Evolutionary conservation across 768 basidiomycete genomes (phyloP), one percentile per base, ranked within the genome.

Genomic region (Amanita rubescens): DNA sequence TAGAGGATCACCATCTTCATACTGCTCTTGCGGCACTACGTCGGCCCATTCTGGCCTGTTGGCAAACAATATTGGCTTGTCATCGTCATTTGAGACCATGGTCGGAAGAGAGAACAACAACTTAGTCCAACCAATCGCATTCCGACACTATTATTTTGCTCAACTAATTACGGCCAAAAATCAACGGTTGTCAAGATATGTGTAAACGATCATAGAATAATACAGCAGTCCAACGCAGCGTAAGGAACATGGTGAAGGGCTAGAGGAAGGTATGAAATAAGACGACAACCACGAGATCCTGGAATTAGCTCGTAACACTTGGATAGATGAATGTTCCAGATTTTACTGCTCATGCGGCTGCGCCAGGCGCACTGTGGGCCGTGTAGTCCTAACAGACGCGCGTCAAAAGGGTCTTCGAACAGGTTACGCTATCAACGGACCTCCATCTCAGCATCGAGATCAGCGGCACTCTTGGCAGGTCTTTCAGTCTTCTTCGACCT

Each of bases 381-480:
- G 85, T 87, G 60, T 87, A 87, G 63, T 87, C 85, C 85, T 87
- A 53, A 46, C 59, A 44, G 52, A 3, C n/a, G 25, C 9, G 10
- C 5, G 6, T 2, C 14, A 38, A 1, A 25, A 37, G 5, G 51
- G 7, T 14, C 20, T 11, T 12, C 15, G 30, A 14, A 25, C 9
- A n/a, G 63, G 14, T 20, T 24, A 9, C n/a, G 17, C 32, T 25
- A 12, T 24, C 43, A 19, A 53, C 72, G 25, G 55, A 95, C 95
- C 81, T 89, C 89, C 95, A 98, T 98, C 76, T 98, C 95, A 7
- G 94, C 93, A 66, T 98, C 95, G 39, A 98, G 81, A 65, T 94
- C 91, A 30, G 90, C 95, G 3, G 76, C 90, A 19, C 82, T 82
- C 75, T 95, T 95, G 53, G 75, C 72, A 4, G 87, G 80, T 58